phyloP scores from a whole-genome alignment of 2,329 filamentous ascomycete genomes.

The Zymoseptoria pseudotritici region DNA sequence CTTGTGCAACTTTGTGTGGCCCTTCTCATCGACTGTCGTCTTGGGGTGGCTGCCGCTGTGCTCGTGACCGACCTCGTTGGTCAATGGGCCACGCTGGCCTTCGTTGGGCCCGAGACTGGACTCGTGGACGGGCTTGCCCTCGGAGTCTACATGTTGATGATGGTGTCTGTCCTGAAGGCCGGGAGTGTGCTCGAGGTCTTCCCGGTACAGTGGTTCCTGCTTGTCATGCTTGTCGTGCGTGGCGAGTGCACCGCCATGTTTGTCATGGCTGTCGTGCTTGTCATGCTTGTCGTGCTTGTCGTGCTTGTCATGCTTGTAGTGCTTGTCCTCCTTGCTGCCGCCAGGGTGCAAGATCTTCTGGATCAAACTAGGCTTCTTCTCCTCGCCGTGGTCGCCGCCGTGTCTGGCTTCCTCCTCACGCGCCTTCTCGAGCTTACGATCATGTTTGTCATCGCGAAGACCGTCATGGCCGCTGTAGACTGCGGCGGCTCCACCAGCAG shows the following conservation, averaged over 20 bases:
- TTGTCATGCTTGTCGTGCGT: background rate
- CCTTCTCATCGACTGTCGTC: background rate
- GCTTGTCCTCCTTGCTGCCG: constrained; percentile 13
- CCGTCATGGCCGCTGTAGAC: background rate
- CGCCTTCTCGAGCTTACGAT: constrained; percentile 23
- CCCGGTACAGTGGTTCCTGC: background rate
- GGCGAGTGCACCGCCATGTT: background rate
- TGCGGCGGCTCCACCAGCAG: constrained; percentile 1
- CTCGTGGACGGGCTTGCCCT: background rate
- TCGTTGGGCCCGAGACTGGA: background rate
- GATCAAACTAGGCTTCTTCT: constrained; percentile 27
- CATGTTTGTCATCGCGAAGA: constrained; percentile 12
- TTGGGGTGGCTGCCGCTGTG: background rate
- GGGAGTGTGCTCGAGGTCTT: background rate
- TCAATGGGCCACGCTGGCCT: background rate
- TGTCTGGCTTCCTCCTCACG: constrained; percentile 19
- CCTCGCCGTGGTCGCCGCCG: constrained; percentile 28
- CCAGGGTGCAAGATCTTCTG: constrained; percentile 24
- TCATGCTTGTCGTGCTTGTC: background rate
- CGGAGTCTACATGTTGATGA: background rate
- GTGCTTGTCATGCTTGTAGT: background rate
- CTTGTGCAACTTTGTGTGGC: background rate
- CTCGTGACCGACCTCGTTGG: background rate
- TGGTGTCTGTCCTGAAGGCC: background rate
- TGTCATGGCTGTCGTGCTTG: background rate